Percentiles rank a stretch among this genome's conserved stretches.
Conservation (phyloP, 495 filamentous ascomycete genomes). For the Achaetomiella virescens region DNA sequence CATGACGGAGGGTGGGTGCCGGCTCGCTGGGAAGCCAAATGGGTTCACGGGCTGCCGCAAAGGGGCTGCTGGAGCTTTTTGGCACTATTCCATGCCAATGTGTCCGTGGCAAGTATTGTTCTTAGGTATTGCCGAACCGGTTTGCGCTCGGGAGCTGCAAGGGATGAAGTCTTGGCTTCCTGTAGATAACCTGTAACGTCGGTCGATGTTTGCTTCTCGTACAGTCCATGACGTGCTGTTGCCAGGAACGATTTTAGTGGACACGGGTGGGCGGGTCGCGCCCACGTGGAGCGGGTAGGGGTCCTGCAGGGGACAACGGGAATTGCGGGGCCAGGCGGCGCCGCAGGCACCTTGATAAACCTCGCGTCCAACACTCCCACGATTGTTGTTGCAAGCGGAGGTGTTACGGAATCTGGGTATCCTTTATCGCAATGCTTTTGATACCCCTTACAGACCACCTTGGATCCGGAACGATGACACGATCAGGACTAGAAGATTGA, state of each 20-base stretch:
- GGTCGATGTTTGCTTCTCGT: slow-evolving; percentile 4
- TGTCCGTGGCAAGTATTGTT: not conserved
- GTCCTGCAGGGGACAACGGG: not conserved
- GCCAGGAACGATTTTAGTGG: not conserved
- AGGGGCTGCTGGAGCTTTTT: not conserved
- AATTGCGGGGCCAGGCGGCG: not conserved
- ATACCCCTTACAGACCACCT: slow-evolving; percentile 58
- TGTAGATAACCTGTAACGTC: not conserved
- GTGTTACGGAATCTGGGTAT: too few relatives aligned
- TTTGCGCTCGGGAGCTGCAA: not conserved
- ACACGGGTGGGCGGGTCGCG: not conserved
- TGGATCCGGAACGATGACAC: slow-evolving; percentile 92
- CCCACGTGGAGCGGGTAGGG: not conserved
- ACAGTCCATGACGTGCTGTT: not conserved
- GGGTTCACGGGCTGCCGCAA: not conserved
- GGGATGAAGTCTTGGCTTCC: not conserved
- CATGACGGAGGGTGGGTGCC: slow-evolving; percentile 14
- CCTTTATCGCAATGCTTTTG: not conserved
- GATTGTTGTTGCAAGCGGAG: too few relatives aligned
- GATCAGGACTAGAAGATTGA: slow-evolving; percentile 84
- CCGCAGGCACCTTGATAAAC: too few relatives aligned
- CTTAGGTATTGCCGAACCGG: slow-evolving; percentile 8
- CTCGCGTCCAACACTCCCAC: too few relatives aligned
- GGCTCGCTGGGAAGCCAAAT: not conserved
- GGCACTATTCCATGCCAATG: slow-evolving; percentile 7